These are phyloP conservation scores for Sindora glabra DNA, from an alignment of 306 rosid genomes.

Conservation along the genomic window DNA sequence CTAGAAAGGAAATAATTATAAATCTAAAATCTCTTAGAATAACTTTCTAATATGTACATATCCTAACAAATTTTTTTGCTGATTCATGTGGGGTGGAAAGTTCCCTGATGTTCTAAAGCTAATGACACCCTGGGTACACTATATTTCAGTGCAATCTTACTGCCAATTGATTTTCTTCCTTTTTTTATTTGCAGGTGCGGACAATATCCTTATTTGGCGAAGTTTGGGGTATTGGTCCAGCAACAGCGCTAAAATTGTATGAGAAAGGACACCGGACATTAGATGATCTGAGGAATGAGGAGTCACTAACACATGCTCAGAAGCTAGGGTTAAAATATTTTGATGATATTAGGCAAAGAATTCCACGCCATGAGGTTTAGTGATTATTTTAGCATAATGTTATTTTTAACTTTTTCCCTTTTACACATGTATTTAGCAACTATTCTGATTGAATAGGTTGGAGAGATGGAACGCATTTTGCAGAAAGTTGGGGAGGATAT, in stretches of 20 bases:
- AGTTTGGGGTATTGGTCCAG: slow-evolving; percentile 96
- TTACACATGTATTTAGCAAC: too few relatives aligned
- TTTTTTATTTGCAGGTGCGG: slow-evolving; percentile 42
- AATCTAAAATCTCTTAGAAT: too few relatives aligned
- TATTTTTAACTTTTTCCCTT: too few relatives aligned
- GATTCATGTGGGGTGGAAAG: neutral
- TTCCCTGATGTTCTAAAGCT: neutral
- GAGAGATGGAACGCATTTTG: slow-evolving; percentile 71
- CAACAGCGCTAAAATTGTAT: slow-evolving; percentile 77
- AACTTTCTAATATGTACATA: too few relatives aligned
- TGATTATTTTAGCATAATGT: neutral
- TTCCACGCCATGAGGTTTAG: slow-evolving; percentile 77
- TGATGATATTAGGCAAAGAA: slow-evolving; percentile 74
- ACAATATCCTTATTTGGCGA: slow-evolving; percentile 87
- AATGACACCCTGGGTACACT: neutral
- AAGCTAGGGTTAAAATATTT: slow-evolving; percentile 84
- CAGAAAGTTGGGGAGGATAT: slow-evolving; percentile 64
- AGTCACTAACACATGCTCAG: slow-evolving; percentile 66
- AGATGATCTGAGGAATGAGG: slow-evolving; percentile 64
- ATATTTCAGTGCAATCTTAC: neutral
- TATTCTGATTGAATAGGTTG: slow-evolving; percentile 51
- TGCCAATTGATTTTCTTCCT: neutral
- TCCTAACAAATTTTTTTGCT: neutral
- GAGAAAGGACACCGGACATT: slow-evolving; percentile 81
- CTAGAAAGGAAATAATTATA: too few relatives aligned